Base-by-base conservation (phyloP, 371 early-diverging fungal genomes). In the Lichtheimia ramosa region DNA sequence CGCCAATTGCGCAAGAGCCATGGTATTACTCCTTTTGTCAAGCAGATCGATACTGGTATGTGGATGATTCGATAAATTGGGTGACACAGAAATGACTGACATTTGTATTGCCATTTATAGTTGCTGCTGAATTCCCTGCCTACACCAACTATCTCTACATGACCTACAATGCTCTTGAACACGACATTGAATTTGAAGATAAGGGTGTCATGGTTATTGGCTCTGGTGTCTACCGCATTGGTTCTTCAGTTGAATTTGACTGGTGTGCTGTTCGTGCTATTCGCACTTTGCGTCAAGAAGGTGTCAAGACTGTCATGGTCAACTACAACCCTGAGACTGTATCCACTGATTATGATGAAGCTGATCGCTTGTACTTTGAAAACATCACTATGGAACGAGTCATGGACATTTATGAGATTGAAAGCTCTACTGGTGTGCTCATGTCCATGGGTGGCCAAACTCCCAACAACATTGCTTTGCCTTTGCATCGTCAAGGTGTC, bases 251-350 rank as follows among this genome's bases (percentile, higher is more conserved):
- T 42, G 96, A 95, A 73, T 96, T 96, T 70, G 96, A 95, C 71
- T 95, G 95, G 94, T 94, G 93, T 61, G 95, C 89, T 61, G 96
- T 95, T 10, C 82, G 85, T 21, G 83, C 88, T 54, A 90, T 92
- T 62, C 92, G 93, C 56, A 84, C 89, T 13, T 83, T 96, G 27
- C 89, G 94, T 48, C 70, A 79, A 23, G 63, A 87, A n/a, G 88
- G 90, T 56, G 79, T 81, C 72, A 88, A 89, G 75, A 96, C 97
- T 0, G 83, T 96, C 43, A 94, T 95, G 95, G 88, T 96, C 71
- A 96, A 96, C 83, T 96, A 95, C 86, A 96, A 96, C 77, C 97
- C 97, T 24, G 97, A 96, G 71, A 96, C 96, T 0, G 96, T 96
- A 21, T 93, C 93, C 15, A 95, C 96, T 18, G 96, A 96, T 71